Evolutionary conservation across 208 protist genomes (phyloP).

Genomic region (Kentomonas sorsogonicus): DNA sequence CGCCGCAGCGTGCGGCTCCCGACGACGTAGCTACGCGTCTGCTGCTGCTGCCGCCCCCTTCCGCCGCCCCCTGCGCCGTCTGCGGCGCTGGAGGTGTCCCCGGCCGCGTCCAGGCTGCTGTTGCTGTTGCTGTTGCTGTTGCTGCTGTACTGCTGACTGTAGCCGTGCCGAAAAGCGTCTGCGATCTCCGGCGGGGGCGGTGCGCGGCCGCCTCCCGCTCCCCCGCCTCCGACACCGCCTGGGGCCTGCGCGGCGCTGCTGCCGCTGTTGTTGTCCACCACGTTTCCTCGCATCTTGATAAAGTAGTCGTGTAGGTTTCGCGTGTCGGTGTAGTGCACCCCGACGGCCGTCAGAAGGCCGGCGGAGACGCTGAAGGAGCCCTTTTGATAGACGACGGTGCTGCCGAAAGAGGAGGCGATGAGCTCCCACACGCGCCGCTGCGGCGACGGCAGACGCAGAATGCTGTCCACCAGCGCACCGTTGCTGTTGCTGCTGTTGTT

Average conservation of each 20-base stretch:
- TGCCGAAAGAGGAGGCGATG: conserved; percentile 34
- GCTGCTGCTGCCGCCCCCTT: background rate
- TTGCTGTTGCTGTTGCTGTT: too few species aligned
- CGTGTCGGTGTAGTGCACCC: conserved; percentile 6
- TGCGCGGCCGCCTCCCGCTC: too few species aligned
- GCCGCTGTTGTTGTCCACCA: too few species aligned
- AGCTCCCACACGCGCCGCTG: background rate
- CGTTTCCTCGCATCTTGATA: too few species aligned
- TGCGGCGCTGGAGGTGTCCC: background rate
- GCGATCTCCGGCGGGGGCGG: too few species aligned
- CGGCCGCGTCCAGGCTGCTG: background rate
- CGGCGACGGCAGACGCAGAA: background rate
- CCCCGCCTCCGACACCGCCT: too few species aligned
- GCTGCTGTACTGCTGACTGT: too few species aligned
- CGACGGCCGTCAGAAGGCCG: conserved; percentile 31
- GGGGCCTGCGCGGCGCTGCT: too few species aligned
- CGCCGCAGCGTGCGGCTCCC: background rate
- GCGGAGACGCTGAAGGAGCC: conserved; percentile 32
- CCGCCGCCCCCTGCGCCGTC: background rate
- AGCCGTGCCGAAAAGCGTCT: too few species aligned
- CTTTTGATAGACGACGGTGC: conserved; percentile 25
- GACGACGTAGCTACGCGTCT: background rate
- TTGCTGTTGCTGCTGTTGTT: background rate
- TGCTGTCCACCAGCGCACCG: too few species aligned
- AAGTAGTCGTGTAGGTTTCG: too few species aligned